Evolutionary conservation across 371 early-diverging fungal species (phyloP).

Genomic region (Rhizopus stolonifer): DNA sequence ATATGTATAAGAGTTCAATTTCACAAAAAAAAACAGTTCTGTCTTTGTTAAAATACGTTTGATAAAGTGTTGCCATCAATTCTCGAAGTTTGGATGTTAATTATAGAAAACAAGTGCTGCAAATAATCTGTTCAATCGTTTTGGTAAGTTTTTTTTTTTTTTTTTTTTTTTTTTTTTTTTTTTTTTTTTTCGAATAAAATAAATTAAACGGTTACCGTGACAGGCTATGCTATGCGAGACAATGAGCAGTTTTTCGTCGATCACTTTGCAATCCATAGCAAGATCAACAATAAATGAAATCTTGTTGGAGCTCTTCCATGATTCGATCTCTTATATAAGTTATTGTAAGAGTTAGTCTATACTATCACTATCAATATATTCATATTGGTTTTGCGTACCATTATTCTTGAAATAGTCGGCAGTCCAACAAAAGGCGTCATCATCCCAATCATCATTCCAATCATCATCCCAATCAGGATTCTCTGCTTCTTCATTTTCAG

Average conservation of each 20-base stretch:
- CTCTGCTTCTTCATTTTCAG: background rate
- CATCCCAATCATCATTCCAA: background rate
- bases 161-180: too few species aligned
- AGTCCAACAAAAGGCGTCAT: background rate
- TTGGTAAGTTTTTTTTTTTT: too few species aligned
- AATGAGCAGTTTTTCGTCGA: conserved; percentile 70
- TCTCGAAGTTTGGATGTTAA: conserved; percentile 25
- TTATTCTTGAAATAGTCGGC: conserved; percentile 5
- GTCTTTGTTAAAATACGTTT: conserved; percentile 20
- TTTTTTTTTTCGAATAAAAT: too few species aligned
- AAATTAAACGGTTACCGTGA: conserved; percentile 35
- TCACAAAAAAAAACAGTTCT: too few species aligned
- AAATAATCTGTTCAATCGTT: conserved; percentile 55
- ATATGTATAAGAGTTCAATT: too few species aligned
- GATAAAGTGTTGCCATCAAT: conserved; percentile 55
- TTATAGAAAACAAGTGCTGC: conserved; percentile 22
- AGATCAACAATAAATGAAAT: conserved; percentile 26
- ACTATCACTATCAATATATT: background rate
- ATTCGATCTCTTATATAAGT: conserved; percentile 16
- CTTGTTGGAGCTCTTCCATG: conserved; percentile 29
- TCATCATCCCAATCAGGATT: background rate
- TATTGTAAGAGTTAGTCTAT: background rate
- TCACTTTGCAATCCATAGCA: conserved; percentile 25
- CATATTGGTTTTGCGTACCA: conserved; percentile 3
- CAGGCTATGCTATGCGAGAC: conserved; percentile 72